Base-by-base conservation (phyloP, 192 early-diverging fungal genomes). In the Coemansia sp. region DNA sequence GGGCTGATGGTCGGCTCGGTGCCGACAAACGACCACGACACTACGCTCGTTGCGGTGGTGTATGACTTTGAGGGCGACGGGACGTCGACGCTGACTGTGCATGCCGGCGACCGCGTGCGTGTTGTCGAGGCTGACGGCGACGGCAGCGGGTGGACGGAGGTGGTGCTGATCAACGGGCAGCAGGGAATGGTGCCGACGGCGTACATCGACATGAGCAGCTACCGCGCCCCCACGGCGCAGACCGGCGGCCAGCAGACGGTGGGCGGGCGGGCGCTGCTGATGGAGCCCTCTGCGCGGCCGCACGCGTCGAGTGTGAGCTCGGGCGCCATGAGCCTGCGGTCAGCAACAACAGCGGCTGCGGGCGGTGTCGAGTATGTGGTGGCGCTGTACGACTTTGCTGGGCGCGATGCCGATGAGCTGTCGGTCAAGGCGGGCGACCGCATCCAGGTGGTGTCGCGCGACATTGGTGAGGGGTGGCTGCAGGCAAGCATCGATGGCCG, bases 11-110 rank as follows among this genome's bases (percentile, higher is more conserved):
- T 11, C 30, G 30, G 6, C 30, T 11, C 11, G 30, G 30, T 32
- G 30, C 30, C 30, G 6, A 32, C 30, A 32, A 32, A 11, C 11
- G 24, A 43, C 24, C 19, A 33, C 27, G 52, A 44, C 18, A 23
- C 23, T 8, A 24, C 23, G 15, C 33, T 40, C 1, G 52, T 50
- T 11, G 23, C 48, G 3, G 55, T 70, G 37, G 24, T 63, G 23
- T 70, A 70, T 10, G 67, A 63, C 46, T 70, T 61, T 57, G 67
- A 62, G 11, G 67, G 67, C 22, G 67, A 70, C 30, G 55, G 60
- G 2, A 44, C 55, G 1, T 46, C 49, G 13, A 70, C 60, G 9
- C 55, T 73, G 44, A 49, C 52, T 3, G 61, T 64, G 3, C 47
- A 40, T 3, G 38, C 69, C 0, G 58, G 62, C 50, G 69, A 72